A percentile compares a stretch with the other conserved stretches of the same genome.
Evolutionary conservation across 2,329 filamentous ascomycete genomes (phyloP).

Genomic region (Huntiella abstrusa): DNA sequence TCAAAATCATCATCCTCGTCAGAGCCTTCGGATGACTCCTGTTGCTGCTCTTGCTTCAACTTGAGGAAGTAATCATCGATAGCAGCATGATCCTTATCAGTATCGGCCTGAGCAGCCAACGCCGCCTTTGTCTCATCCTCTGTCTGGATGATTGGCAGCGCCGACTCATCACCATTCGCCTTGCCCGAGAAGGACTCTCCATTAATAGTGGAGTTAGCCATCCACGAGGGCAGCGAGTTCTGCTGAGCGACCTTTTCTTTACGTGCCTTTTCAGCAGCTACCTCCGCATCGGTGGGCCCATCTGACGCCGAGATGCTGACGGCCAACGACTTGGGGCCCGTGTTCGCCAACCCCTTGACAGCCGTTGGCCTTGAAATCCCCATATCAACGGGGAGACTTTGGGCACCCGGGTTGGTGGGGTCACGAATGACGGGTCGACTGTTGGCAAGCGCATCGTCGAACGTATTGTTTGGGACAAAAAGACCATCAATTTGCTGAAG

Average conservation of each 20-base stretch:
- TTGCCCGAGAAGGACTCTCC: slow-evolving; percentile 36
- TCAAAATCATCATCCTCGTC: slow-evolving; percentile 26
- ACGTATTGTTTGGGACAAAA: slow-evolving; percentile 54
- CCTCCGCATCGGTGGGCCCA: slow-evolving; percentile 47
- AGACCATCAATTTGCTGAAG: slow-evolving; percentile 60
- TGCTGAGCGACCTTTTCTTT: slow-evolving; percentile 48
- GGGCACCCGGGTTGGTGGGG: slow-evolving; percentile 44
- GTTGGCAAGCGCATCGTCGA: slow-evolving; percentile 46
- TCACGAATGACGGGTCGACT: slow-evolving; percentile 47
- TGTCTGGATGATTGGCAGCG: slow-evolving; percentile 17
- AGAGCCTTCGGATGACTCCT: slow-evolving; percentile 11
- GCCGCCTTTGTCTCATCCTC: slow-evolving; percentile 30
- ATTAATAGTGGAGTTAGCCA: slow-evolving; percentile 50
- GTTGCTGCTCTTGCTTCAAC: slow-evolving; percentile 39
- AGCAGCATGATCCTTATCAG: slow-evolving; percentile 34
- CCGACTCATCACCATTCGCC: slow-evolving; percentile 16
- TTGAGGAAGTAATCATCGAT: slow-evolving; percentile 51
- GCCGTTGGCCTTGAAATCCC: slow-evolving; percentile 40
- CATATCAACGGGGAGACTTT: slow-evolving; percentile 37
- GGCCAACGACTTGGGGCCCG: slow-evolving; percentile 48
- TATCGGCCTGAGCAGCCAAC: slow-evolving; percentile 20
- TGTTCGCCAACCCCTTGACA: slow-evolving; percentile 48
- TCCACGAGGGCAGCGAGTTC: slow-evolving; percentile 54
- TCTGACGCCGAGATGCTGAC: slow-evolving; percentile 49
- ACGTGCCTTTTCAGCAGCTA: slow-evolving; percentile 42